Conservation (phyloP, 2,329 filamentous ascomycete genomes). For the Colletotrichum sp. region DNA sequence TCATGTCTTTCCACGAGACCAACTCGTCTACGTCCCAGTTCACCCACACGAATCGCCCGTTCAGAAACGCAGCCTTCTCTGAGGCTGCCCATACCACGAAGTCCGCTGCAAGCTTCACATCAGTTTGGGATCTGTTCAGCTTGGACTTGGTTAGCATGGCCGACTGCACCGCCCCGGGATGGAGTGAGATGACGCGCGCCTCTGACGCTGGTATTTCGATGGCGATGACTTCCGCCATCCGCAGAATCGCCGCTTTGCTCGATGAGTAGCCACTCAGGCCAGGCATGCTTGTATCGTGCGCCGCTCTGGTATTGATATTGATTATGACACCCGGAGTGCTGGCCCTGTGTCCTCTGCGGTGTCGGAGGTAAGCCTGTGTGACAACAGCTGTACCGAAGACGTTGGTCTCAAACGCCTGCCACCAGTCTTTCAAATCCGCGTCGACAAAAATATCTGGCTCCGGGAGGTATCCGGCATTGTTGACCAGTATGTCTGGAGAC, state of each 20-base stretch:
- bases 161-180: conserved; percentile 1
- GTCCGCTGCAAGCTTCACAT: conserved; percentile 30
- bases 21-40: conserved; percentile 40
- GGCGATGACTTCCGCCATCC: conserved; percentile 73
- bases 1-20: not conserved
- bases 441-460: not conserved
- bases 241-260: conserved; percentile 75
- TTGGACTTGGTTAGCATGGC: not conserved
- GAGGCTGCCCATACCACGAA: conserved; percentile 33
- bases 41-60: conserved; percentile 32
- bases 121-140: not conserved
- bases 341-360: not conserved
- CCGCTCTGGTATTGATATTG: conserved; percentile 2
- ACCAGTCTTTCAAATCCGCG: not conserved
- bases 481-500: not conserved
- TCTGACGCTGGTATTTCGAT: conserved; percentile 46
- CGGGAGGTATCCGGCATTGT: not conserved
- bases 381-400: not conserved
- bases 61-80: conserved; percentile 36
- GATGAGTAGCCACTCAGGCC: conserved; percentile 73
- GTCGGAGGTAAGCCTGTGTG: not conserved
- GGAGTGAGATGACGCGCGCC: not conserved
- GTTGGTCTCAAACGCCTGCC: conserved; percentile 10
- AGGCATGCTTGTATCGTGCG: conserved; percentile 3
- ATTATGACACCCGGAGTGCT: not conserved